phyloP scores from a whole-genome alignment of 2,329 filamentous ascomycete genomes.

The Emmonsiellopsis sp. region DNA sequence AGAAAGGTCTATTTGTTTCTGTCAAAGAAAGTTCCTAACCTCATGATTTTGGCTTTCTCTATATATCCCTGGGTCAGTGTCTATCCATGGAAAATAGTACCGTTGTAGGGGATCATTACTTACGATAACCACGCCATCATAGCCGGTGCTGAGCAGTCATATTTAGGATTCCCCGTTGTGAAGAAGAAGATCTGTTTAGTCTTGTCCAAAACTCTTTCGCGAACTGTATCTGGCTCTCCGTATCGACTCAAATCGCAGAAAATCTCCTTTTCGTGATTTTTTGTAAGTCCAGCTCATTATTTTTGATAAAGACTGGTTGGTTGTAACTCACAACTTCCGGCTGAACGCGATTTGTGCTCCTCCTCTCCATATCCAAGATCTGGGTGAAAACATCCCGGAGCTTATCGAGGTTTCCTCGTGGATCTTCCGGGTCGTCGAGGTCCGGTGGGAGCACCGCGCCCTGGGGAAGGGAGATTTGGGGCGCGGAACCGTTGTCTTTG shows the following conservation, averaged over 20 bases:
- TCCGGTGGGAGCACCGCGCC: background rate
- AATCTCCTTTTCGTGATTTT: background rate
- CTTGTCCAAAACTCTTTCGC: background rate
- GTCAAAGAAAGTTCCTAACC: background rate
- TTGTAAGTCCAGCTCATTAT: background rate
- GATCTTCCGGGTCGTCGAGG: background rate
- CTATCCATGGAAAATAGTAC: background rate
- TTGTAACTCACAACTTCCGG: background rate
- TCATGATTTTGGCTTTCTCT: background rate
- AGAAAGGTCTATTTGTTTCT: background rate
- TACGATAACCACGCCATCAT: background rate
- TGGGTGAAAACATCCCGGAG: background rate
- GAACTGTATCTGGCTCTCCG: background rate
- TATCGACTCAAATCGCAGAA: background rate
- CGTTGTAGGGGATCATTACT: background rate
- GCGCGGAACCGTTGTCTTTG: background rate
- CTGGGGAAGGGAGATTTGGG: background rate
- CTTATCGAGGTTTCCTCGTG: background rate
- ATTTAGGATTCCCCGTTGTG: background rate
- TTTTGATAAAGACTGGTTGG: background rate
- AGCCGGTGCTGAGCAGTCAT: background rate
- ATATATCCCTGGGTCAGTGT: background rate
- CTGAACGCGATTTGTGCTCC: background rate
- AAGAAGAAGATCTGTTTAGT: background rate
- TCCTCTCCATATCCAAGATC: background rate